Percentiles rank a stretch among this genome's conserved stretches.
These are phyloP conservation scores for Tarenaya hassleriana DNA, from an alignment of 345 rosid species.

Conservation along the genomic window DNA sequence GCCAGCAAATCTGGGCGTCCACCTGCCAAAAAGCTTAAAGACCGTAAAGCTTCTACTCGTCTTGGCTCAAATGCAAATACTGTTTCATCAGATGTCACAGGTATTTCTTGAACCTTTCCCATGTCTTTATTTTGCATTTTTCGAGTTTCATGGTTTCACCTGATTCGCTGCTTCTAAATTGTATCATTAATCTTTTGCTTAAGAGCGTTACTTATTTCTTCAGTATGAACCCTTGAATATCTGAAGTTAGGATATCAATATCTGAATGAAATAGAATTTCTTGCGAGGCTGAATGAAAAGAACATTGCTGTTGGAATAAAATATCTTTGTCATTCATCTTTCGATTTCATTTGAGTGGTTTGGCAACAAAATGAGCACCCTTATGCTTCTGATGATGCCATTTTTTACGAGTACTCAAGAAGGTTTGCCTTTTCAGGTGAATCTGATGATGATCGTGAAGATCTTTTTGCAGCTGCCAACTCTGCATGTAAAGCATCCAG, in stretches of 20 bases:
- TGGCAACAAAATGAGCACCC: constrained; percentile 1
- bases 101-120: constrained; percentile 28
- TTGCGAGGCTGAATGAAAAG: too few species aligned
- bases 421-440: constrained; percentile 49
- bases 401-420: constrained; percentile 4
- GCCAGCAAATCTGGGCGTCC: constrained; percentile 86
- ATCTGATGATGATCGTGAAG: constrained; percentile 79
- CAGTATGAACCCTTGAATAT: neutral
- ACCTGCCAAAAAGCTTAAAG: constrained; percentile 73
- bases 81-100: constrained; percentile 54
- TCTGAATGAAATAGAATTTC: neutral
- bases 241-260: constrained; percentile 13
- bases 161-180: neutral
- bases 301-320: too few species aligned
- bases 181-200: constrained; percentile 7
- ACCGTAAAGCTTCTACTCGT: constrained; percentile 56
- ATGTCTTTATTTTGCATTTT: constrained; percentile 2
- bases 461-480: constrained; percentile 72
- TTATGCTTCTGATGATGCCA: constrained; percentile 15
- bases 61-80: constrained; percentile 40
- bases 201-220: constrained; percentile 8
- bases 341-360: constrained; percentile 8
- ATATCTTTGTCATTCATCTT: neutral
- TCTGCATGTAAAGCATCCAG: constrained; percentile 67
- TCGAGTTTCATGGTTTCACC: constrained; percentile 4